Percentiles rank a stretch among this genome's conserved stretches.
phyloP scores from a whole-genome alignment of 306 rosid genomes.

The Cucurbita moschata region DNA sequence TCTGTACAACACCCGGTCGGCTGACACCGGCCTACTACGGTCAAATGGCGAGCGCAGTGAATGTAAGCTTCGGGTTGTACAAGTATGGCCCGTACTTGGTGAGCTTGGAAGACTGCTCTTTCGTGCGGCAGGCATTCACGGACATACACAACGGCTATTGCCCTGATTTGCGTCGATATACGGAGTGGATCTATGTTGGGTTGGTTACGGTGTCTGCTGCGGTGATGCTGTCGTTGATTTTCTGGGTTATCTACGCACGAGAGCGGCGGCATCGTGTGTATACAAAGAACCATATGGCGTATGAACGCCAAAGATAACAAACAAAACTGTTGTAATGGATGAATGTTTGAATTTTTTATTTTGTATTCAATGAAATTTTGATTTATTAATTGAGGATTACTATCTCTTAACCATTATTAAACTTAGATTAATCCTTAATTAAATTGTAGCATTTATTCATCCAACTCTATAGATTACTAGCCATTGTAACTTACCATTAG shows the following conservation, averaged over 20 bases:
- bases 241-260: conserved; percentile 27
- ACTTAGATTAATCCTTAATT: background rate
- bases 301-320: background rate
- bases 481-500: no score
- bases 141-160: conserved; percentile 18
- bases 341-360: no score
- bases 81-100: conserved; percentile 23
- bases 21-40: conserved; percentile 21
- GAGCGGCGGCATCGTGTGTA: conserved; percentile 13
- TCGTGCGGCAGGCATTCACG: conserved; percentile 20
- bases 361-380: no score
- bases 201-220: conserved; percentile 20
- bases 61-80: conserved; percentile 17
- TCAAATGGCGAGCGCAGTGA: conserved; percentile 19
- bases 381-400: background rate
- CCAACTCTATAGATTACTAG: no score
- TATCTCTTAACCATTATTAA: background rate
- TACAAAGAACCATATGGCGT: background rate
- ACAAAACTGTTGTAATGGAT: background rate
- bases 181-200: conserved; percentile 16
- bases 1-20: conserved; percentile 27
- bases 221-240: conserved; percentile 23
- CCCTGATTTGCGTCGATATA: conserved; percentile 8
- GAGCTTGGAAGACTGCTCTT: conserved; percentile 25
- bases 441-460: no score